Evolutionary conservation across 768 basidiomycete genomes (phyloP), one percentile per base, ranked within the genome.

Genomic region (Boletus patriciae): DNA sequence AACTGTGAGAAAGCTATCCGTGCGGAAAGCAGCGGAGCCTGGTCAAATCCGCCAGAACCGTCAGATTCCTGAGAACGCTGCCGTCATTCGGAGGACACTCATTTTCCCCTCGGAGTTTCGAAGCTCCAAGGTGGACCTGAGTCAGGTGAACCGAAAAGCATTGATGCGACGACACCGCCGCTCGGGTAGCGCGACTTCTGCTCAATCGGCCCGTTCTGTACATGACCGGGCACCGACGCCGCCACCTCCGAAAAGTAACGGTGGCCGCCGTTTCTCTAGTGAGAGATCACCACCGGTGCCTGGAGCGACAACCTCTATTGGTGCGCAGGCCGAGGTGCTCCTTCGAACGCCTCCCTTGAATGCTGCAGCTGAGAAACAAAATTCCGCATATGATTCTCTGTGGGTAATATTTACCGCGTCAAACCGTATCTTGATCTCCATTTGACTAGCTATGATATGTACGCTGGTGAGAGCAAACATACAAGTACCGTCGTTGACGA

Each of bases 211-310:
- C 62, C 85, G 86, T 54, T 92, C 91, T 42, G 78, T 92, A 29
- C 86, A 89, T 62, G 92, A 93, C 62, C 87, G 91, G 50, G 87
- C 77, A 13, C 91, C 90, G 12, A 93, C 92, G 9, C 91, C 91
- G n/a, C 92, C 91, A 18, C 92, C 92, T 33, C 84, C 88, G 15
- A 82, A 82, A 60, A 74, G 81, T 6, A 76, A 78, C 46, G 69
- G 69, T 38, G 61, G 71, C 33, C 80, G 80, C 59, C 83, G 87
- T 37, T 90, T 91, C 74, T 88, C 88, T 21, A 77, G 74, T 55
- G 85, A 87, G 62, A 74, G 74, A 37, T 80, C 85, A 3, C 88
- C 89, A 42, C 90, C 90, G 11, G 77, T 91, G 36, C 89, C 90
- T 11, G 80, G 81, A 38, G 69, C 87, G 47, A 82, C 87, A 38